Percentiles rank a stretch among this genome's conserved stretches.
Evolutionary conservation across 768 basidiomycete species (phyloP).

Genomic region (Candolleomyces eurysporus): DNA sequence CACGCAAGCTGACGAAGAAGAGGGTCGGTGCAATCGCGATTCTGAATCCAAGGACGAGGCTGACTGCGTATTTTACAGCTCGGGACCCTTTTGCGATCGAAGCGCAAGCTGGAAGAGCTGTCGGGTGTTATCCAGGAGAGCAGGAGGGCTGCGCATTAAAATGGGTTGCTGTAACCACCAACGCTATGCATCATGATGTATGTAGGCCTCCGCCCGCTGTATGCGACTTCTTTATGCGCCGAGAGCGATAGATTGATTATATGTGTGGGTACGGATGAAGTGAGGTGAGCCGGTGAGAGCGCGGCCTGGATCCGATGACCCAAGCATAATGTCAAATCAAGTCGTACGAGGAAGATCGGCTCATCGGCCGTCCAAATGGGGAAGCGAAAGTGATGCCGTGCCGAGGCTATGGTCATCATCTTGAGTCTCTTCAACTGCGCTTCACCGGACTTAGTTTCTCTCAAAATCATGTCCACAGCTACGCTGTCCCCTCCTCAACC

Average conservation of each 20-base stretch:
- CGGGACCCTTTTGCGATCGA: constrained; percentile 96
- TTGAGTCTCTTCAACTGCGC: background rate
- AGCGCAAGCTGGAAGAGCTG: constrained; percentile 98
- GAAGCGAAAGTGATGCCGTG: background rate
- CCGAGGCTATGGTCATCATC: background rate
- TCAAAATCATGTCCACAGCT: constrained; percentile 9
- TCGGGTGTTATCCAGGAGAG: constrained; percentile 89
- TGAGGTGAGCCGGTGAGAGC: too few relatives aligned
- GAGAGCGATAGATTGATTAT: too few relatives aligned
- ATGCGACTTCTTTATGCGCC: too few relatives aligned
- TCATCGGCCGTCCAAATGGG: background rate
- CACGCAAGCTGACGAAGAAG: constrained; percentile 98
- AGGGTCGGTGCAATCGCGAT: constrained; percentile 59
- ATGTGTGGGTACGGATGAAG: too few relatives aligned
- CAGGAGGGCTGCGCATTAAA: constrained; percentile 64
- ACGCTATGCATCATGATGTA: constrained; percentile 1
- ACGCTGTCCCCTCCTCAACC: constrained; percentile 32
- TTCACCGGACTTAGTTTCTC: constrained; percentile 2
- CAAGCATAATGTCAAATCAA: too few relatives aligned
- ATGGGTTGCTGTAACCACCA: background rate
- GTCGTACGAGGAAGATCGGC: too few relatives aligned
- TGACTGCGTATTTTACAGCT: constrained; percentile 49
- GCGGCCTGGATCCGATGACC: too few relatives aligned
- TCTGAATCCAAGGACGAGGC: constrained; percentile 1
- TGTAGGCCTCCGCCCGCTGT: background rate